A percentile compares a stretch with the other conserved stretches of the same genome.
Conservation (phyloP, 2,329 filamentous ascomycete genomes). For the Diplocarpon rosae region DNA sequence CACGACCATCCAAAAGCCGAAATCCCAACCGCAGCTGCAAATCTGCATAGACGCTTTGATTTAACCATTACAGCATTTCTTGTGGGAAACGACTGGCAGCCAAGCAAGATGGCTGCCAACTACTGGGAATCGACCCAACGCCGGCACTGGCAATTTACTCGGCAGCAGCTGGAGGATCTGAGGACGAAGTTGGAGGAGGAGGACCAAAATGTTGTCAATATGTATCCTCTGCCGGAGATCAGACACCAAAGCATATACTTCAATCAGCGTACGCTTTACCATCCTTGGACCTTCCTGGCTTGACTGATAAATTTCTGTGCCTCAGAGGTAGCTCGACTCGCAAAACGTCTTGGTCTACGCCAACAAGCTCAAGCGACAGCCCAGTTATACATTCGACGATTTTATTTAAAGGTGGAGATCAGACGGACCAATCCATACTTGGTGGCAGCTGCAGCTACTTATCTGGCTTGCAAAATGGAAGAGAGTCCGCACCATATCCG, state of each 20-base stretch:
- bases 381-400: conserved; percentile 88
- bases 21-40: too few species aligned
- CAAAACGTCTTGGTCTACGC: conserved; percentile 70
- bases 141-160: conserved; percentile 81
- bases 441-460: conserved; percentile 84
- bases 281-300: not conserved
- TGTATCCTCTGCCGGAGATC: conserved; percentile 72
- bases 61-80: too few species aligned
- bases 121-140: conserved; percentile 95
- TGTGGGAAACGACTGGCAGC: too few species aligned
- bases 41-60: too few species aligned
- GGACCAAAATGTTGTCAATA: conserved; percentile 61
- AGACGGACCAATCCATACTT: conserved; percentile 89
- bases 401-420: conserved; percentile 85
- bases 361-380: conserved; percentile 92
- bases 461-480: conserved; percentile 96
- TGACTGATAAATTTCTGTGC: not conserved
- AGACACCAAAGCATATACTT: conserved; percentile 85
- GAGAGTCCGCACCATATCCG: conserved; percentile 95
- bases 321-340: conserved; percentile 69
- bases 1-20: too few species aligned
- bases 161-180: conserved; percentile 64
- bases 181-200: conserved; percentile 68
- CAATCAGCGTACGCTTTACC: conserved; percentile 60
- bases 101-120: conserved; percentile 41